Evolutionary conservation across 805 yeast species (phyloP), one percentile per base, ranked within the genome.

Genomic region (Tetrapisispora fleetii): DNA sequence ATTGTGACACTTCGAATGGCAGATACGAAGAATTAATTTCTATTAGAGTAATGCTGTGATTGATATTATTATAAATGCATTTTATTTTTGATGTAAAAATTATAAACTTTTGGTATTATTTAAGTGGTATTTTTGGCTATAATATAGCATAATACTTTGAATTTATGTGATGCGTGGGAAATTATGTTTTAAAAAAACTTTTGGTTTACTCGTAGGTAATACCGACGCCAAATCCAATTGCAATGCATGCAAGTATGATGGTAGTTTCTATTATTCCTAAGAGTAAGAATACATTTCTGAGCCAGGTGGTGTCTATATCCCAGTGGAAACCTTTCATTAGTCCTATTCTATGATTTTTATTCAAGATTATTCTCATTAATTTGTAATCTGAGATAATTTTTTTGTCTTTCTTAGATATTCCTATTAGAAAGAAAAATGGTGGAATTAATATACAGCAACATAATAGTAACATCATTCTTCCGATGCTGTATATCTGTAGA

Each of bases 141-240:
- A 8, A n/a, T 24, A 24, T 24, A 24, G 4, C 8, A 24, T 24
- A 24, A 8, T 24, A 24, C 28, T 24, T 4, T 4, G 28, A 24
- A 24, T 6, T n/a, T n/a, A 24, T 24, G 8, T 24, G 8, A 24
- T 24, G 28, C 28, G 5, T 13, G 13, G 35, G 10, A 32, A 32
- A 13, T 11, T 11, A 14, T 32, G n/a, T 6, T 32, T 11, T 32
- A 13, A 14, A 14, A 32, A 14, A 32, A 32, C n/a, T 32, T 6
- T 4, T 13, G 18, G 7, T 8, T 32, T 19, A 35, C 24, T 37
- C 37, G 9, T 16, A 16, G 13, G 45, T 42, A 17, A 71, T 53
- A 2, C 77, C 76, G 36, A 75, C 71, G 2, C 72, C 77, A 42
- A 76, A 63, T 1, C 79, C 79, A 14, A 45, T 19, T 18, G 72